phyloP scores from a whole-genome alignment of 768 basidiomycete species.

The Phlebiopsis flavidoalba region DNA sequence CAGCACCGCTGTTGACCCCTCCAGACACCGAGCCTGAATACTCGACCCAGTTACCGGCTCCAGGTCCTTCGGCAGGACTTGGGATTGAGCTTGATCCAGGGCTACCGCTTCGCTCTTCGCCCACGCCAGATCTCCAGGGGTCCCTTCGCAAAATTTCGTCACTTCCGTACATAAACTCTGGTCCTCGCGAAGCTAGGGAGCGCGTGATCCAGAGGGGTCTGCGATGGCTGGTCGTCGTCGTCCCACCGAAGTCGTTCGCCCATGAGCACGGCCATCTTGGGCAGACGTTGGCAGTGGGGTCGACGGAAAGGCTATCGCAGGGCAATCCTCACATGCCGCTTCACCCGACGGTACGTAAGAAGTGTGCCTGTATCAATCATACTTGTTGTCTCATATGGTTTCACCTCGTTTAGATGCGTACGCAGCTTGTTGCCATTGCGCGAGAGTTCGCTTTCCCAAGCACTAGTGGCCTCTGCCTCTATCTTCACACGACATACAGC shows the following conservation, averaged over 20 bases:
- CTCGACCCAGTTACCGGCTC: neutral
- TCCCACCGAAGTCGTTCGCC: constrained; percentile 56
- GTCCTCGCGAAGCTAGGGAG: constrained; percentile 21
- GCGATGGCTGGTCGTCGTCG: constrained; percentile 58
- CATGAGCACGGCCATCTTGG: constrained; percentile 57
- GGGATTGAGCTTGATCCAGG: constrained; percentile 13
- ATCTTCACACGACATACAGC: constrained; percentile 57
- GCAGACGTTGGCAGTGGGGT: constrained; percentile 52
- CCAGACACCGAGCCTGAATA: constrained; percentile 30
- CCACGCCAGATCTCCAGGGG: constrained; percentile 9
- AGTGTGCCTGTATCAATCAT: neutral
- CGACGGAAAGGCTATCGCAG: constrained; percentile 54
- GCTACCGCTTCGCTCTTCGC: constrained; percentile 8
- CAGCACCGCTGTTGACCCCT: constrained; percentile 28
- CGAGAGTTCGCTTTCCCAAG: constrained; percentile 81
- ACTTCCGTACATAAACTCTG: constrained; percentile 38
- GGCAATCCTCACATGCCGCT: constrained; percentile 70
- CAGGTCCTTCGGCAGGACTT: constrained; percentile 8
- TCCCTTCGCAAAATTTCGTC: constrained; percentile 16
- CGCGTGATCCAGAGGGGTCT: constrained; percentile 21
- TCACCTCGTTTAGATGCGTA: constrained; percentile 44
- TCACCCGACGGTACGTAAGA: constrained; percentile 55
- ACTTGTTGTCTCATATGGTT: neutral
- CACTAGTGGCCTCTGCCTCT: constrained; percentile 72
- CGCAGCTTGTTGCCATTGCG: constrained; percentile 73